Evolutionary conservation across 306 rosid species (phyloP), one percentile per base, ranked within the genome.

Genomic region (Senna tora): DNA sequence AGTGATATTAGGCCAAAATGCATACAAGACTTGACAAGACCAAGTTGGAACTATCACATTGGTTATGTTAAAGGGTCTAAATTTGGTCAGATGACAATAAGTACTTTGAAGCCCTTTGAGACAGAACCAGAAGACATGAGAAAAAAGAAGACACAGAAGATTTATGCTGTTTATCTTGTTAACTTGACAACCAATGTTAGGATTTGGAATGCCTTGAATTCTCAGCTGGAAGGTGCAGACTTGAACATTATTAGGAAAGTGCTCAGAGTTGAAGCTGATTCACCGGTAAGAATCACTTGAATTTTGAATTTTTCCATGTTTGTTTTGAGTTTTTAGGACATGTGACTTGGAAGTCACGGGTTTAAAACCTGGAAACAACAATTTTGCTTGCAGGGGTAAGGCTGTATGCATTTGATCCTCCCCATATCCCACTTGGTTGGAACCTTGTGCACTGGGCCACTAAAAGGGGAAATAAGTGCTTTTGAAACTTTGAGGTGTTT

Each of bases 21-120:
- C 32, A 1, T 56, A 5, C 2, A 36, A 49, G 92, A 90, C 72
- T 64, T 90, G 46, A 54, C 51, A 53, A 57, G 45, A 69, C 51
- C 74, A 2, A 49, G 3, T 16, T 16, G 67, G 19, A 16, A 17
- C 16, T 87, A 69, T 71, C 62, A 75, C 61, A 20, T 84, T 9
- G 92, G 82, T 62, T 57, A 79, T 79, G 81, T 83, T 79, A n/a
- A 7, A 13, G 14, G 49, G 12, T 19, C 65, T 28, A 46, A 17
- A 33, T 33, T n/a, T 8, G 61, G 7, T 9, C 8, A 60, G 47
- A 67, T 83, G 34, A 4, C 71, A 12, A 4, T 72, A 21, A 17
- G 59, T 8, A 33, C 71, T 11, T 75, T 75, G 1, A 72, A 61
- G 33, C 5, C 0, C 50, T 11, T 47, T 3, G 72, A 71, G 9